Base-by-base conservation (phyloP, 1,139 yeast species). In the Taiozyma sp. region DNA sequence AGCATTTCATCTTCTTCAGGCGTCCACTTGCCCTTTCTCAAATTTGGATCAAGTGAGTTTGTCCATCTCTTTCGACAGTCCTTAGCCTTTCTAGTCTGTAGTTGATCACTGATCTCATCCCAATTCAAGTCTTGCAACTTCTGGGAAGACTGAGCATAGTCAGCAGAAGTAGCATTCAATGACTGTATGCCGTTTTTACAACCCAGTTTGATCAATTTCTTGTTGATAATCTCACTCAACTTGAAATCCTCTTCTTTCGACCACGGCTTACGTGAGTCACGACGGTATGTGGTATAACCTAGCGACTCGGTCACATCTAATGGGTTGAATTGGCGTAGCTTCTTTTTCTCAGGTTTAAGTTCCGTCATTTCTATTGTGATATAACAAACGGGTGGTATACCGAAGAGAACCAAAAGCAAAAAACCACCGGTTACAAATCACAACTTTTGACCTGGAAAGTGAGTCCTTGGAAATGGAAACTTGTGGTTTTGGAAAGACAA, bases 21-120 rank as follows among this genome's bases (percentile, higher is more conserved):
- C 0, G 96, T 87, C 98, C 98, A 92, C 62, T 83, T 81, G 1
- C 98, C 98, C 58, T 88, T 86, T 53, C 83, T 80, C 54, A 92
- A 72, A 54, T 76, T 79, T 3, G 97, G 97, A 65, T 90, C 95
- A 46, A 92, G 69, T 1, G 96, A 87, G 57, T 87, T 87, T 36
- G 81, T 68, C 95, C 95, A 87, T 54, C 95, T 67, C 63, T 85
- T 86, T 43, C 85, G 75, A 59, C 89, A 83, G 59, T 86, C 91
- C 61, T 84, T 84, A 4, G 87, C 74, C 63, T 82, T 84, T 52
- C 92, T 66, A 10, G 65, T 61, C 2, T 75, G 74, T 34, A 78
- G 39, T 46, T 63, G 62, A 52, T 72, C 69, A 3, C 91, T 77
- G 28, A 91, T 76, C 29, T 68, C 64, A 48, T 87, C 95, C 97